These are phyloP conservation scores for Lanmaoa pseudosensibilis DNA, from an alignment of 768 basidiomycete genomes.

Conservation along the genomic window DNA sequence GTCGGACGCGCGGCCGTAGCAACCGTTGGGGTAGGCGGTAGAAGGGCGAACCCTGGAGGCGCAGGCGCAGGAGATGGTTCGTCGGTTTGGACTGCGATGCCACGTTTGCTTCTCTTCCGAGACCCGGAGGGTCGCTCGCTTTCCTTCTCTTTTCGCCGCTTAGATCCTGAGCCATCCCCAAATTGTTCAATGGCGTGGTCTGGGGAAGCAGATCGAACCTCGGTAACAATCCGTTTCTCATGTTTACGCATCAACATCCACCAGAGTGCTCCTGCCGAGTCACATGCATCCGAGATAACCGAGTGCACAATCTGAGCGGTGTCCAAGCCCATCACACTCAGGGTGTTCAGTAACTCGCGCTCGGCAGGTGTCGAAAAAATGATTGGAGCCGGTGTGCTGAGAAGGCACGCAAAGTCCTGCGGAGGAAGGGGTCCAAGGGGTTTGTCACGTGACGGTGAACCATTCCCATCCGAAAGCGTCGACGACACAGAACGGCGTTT, in stretches of 20 bases:
- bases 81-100: constrained; percentile 47
- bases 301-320: constrained; percentile 95
- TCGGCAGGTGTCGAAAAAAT: constrained; percentile 88
- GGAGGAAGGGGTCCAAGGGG: constrained; percentile 37
- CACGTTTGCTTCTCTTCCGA: constrained; percentile 26
- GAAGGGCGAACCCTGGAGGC: constrained; percentile 63
- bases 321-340: constrained; percentile 83
- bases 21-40: constrained; percentile 75
- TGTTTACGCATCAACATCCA: constrained; percentile 91
- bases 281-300: constrained; percentile 89
- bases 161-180: constrained; percentile 22
- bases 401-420: constrained; percentile 61
- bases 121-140: constrained; percentile 20
- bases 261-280: constrained; percentile 88
- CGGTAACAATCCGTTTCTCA: constrained; percentile 55
- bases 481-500: constrained; percentile 96
- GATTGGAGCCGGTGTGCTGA: constrained; percentile 66
- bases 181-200: constrained; percentile 21
- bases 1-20: constrained; percentile 38
- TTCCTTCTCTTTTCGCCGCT: constrained; percentile 34
- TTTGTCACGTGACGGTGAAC: constrained; percentile 52
- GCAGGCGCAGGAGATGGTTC: constrained; percentile 38
- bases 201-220: constrained; percentile 24
- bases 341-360: constrained; percentile 70
- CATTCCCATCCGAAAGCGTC: constrained; percentile 64